Conservation (phyloP, 352 stramenopile genomes). For the Phytophthora lateralis region DNA sequence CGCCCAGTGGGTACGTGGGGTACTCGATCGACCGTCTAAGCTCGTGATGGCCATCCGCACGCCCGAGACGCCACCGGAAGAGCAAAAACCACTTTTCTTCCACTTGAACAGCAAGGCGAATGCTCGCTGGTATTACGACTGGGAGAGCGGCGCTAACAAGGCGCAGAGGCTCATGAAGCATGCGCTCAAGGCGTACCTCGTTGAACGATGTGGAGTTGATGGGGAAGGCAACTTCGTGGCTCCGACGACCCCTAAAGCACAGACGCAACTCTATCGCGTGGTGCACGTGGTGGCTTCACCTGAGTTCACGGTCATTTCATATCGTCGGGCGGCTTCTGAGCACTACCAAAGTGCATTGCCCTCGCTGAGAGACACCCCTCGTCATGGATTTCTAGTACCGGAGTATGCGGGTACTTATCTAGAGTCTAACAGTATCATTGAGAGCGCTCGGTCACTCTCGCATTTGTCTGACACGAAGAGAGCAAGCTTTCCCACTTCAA, state of each 20-base stretch:
- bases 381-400: not conserved
- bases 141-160: slow-evolving; percentile 63
- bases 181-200: slow-evolving; percentile 54
- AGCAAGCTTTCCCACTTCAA: not conserved
- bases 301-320: slow-evolving; percentile 66
- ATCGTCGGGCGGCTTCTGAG: slow-evolving; percentile 40
- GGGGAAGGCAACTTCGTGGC: slow-evolving; percentile 21
- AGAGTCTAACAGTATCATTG: not conserved
- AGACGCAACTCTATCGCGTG: slow-evolving; percentile 38
- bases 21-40: slow-evolving; percentile 39
- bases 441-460: not conserved
- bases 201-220: slow-evolving; percentile 40
- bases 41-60: slow-evolving; percentile 20
- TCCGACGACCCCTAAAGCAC: not conserved
- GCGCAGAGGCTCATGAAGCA: slow-evolving; percentile 62
- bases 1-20: slow-evolving; percentile 48
- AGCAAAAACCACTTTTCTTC: slow-evolving; percentile 38
- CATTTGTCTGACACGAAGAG: not conserved
- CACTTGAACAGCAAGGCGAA: slow-evolving; percentile 49
- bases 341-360: not conserved
- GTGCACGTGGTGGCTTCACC: slow-evolving; percentile 47
- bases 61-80: slow-evolving; percentile 9
- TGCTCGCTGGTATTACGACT: slow-evolving; percentile 64
- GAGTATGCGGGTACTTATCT: not conserved
- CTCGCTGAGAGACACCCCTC: not conserved